These are phyloP conservation scores for Pythium apleroticum DNA, from an alignment of 352 stramenopile species.

Conservation along the genomic window DNA sequence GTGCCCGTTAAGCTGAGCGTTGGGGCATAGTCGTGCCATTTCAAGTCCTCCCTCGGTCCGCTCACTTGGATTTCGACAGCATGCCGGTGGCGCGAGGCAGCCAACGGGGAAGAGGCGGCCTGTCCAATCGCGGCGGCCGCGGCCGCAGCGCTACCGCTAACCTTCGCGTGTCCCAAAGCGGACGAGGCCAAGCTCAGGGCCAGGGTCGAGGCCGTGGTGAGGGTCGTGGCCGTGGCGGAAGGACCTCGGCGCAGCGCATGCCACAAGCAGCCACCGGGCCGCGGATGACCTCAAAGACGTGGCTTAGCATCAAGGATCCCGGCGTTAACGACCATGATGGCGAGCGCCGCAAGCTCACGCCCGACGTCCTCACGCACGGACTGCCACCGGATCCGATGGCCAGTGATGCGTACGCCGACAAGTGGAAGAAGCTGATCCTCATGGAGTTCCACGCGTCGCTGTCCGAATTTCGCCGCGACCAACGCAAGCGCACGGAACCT, in stretches of 20 bases:
- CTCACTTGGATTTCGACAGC: neutral
- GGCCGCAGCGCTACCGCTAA: neutral
- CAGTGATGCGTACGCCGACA: neutral
- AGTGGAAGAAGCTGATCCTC: conserved; percentile 9
- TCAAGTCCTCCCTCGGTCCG: neutral
- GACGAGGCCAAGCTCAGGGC: neutral
- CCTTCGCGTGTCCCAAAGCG: neutral
- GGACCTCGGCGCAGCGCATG: neutral
- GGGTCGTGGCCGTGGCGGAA: neutral
- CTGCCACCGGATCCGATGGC: neutral
- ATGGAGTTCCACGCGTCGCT: conserved; percentile 4
- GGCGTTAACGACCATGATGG: neutral
- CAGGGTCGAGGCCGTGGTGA: neutral
- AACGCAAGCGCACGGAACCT: neutral
- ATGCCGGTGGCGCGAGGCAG: neutral
- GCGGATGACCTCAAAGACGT: conserved; percentile 19
- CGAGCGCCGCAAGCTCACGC: neutral
- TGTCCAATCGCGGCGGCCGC: neutral
- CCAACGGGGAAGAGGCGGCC: neutral
- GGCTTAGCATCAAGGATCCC: neutral
- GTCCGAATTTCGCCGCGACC: neutral
- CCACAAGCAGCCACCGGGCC: neutral
- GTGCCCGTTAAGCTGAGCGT: neutral
- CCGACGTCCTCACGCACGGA: neutral
- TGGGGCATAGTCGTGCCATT: neutral